A percentile compares a stretch with the other conserved stretches of the same genome.
These are phyloP conservation scores for Picea glauca DNA, from an alignment of 75 land plant species.

Conservation along the genomic window DNA sequence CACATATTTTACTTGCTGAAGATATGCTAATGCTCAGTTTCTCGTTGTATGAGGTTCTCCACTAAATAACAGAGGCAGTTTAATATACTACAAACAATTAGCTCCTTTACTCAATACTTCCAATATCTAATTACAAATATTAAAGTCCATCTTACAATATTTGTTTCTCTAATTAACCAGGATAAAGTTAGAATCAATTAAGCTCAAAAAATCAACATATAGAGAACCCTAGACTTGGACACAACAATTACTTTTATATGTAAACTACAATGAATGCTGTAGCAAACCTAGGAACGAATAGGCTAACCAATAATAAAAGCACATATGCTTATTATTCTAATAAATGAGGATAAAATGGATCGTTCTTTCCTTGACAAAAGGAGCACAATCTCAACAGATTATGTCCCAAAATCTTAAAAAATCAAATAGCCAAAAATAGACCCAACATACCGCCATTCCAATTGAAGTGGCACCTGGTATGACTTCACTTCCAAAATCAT, in stretches of 20 bases:
- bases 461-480: slow-evolving; percentile 95
- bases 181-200: not conserved
- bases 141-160: not conserved
- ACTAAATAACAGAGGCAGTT: not conserved
- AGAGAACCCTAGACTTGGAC: not conserved
- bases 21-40: not conserved
- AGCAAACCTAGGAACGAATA: not conserved
- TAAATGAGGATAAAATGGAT: not conserved
- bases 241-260: not conserved
- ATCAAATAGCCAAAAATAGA: not conserved
- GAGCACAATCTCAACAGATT: not conserved
- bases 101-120: not conserved
- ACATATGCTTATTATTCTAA: not conserved
- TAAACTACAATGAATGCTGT: not conserved
- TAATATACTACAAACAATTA: not conserved
- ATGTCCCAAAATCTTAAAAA: not conserved
- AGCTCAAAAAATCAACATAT: not conserved
- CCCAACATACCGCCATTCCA: slow-evolving; percentile 72
- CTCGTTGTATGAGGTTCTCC: not conserved
- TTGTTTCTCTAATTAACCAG: not conserved
- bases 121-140: not conserved
- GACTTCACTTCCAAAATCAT: slow-evolving; percentile 98
- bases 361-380: not conserved
- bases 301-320: not conserved
- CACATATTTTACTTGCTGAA: not conserved